These are phyloP conservation scores for Xylariaceae sp. DNA, from an alignment of 2,329 filamentous ascomycete genomes.

Conservation along the genomic window DNA sequence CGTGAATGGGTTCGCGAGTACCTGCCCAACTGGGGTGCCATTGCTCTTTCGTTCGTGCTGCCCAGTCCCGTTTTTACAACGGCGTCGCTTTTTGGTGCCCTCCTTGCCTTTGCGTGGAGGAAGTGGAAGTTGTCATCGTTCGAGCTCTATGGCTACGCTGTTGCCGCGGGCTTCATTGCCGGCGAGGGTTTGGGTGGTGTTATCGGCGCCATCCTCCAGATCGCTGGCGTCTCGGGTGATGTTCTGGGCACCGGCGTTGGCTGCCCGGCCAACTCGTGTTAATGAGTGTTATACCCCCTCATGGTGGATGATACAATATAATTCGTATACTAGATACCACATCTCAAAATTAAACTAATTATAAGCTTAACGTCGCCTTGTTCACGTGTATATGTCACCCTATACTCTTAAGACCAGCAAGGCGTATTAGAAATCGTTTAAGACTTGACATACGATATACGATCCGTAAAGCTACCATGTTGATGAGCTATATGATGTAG, in stretches of 20 bases:
- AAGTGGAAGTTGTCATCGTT: slow-evolving; percentile 58
- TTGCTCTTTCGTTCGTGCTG: slow-evolving; percentile 64
- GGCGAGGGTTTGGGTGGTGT: slow-evolving; percentile 69
- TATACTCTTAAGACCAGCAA: too few species aligned
- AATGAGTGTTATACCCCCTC: slow-evolving; percentile 21
- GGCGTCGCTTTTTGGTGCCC: slow-evolving; percentile 63
- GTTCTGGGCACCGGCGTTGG: slow-evolving; percentile 41
- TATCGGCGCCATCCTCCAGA: slow-evolving; percentile 53
- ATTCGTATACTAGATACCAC: slow-evolving; percentile 18
- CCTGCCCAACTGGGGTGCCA: slow-evolving; percentile 67
- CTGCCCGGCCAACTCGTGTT: slow-evolving; percentile 36
- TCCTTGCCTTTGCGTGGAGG: slow-evolving; percentile 58
- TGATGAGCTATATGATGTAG: too few species aligned
- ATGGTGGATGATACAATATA: slow-evolving; percentile 20
- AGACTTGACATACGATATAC: too few species aligned
- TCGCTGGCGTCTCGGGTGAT: slow-evolving; percentile 43
- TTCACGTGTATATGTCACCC: background rate
- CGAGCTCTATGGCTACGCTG: slow-evolving; percentile 64
- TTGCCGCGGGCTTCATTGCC: slow-evolving; percentile 66
- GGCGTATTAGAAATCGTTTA: too few species aligned
- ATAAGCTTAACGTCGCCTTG: background rate
- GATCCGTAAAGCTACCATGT: too few species aligned
- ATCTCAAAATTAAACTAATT: slow-evolving; percentile 6
- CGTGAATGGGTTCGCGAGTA: slow-evolving; percentile 61
- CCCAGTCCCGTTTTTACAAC: slow-evolving; percentile 62